Base-by-base conservation (phyloP, 2,329 filamentous ascomycete species). In the Reticulascus tulasneorum region DNA sequence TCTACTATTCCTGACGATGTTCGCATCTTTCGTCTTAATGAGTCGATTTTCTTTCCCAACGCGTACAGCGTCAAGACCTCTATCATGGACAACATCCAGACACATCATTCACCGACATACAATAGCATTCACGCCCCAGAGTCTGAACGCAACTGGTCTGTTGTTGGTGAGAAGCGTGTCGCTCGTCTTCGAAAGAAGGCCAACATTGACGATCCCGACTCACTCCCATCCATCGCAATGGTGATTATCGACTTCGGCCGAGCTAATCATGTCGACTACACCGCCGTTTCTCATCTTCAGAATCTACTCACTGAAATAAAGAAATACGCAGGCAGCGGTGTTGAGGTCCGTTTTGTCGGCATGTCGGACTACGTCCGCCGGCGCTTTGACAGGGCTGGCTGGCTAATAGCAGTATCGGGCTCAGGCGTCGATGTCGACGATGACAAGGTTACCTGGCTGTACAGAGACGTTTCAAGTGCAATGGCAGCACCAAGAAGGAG, bases 1-100 rank as follows among this genome's bases (percentile, higher is more conserved):
- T 38, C 19, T 42, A 47, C 12, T 35, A 56, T 68, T 21, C 69
- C 62, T 1, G 55, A 62, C 5, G 75, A 79, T 47, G 67, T 69
- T 1, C 73, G 72, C 19, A 59, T 82, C 27, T 76, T 82, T 50
- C 63, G 63, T 6, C 77, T 79, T 54, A 68, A 66, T 24, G 72
- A 78, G 37, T 69, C 72, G 3, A 58, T 82, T 21, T 73, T 81
- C 56, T 83, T 82, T 60, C 72, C 69, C 42, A 82, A 82, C 48
- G 75, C 77, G 3, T 75, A 76, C 40, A 31, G 40, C 24, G 40
- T 37, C 18, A 42, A 42, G 28, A 42, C 26, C 7, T n/a, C 40
- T 15, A 60, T 67, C 19, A 55, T 70, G 35, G 76, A 73, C 26
- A 62, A 55, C 4, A 56, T 61, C 12, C 66, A 74, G 16, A 55